Conservation (phyloP, 2,329 filamentous ascomycete genomes). For the Teratosphaeriaceae sp. region DNA sequence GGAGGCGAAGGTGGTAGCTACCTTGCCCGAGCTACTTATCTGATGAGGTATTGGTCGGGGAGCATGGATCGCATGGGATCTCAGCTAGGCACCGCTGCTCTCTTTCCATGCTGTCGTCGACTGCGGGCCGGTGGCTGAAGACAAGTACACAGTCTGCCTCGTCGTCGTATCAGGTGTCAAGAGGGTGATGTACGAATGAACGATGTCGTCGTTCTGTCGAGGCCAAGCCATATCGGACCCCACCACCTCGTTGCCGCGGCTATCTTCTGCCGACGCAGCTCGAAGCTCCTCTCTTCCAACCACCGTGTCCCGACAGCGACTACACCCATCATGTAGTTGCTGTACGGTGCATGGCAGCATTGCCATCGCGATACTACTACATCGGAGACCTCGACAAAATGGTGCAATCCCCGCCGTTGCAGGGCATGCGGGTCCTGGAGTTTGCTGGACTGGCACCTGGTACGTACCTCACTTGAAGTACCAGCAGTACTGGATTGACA, state of each 20-base stretch:
- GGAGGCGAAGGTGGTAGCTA: too few species aligned
- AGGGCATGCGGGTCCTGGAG: constrained; percentile 57
- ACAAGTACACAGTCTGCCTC: too few species aligned
- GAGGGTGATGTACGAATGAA: too few species aligned
- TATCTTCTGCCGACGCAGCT: constrained; percentile 1
- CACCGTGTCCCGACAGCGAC: neutral
- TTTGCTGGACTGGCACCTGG: constrained; percentile 57
- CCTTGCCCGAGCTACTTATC: too few species aligned
- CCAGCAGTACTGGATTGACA: constrained; percentile 4
- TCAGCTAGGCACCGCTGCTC: too few species aligned
- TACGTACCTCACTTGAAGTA: constrained; percentile 20
- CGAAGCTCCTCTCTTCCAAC: constrained; percentile 2
- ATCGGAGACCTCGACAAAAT: constrained; percentile 12
- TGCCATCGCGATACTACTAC: constrained; percentile 8
- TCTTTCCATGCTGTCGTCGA: too few species aligned
- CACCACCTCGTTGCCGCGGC: constrained; percentile 6
- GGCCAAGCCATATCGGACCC: too few species aligned
- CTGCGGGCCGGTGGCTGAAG: too few species aligned
- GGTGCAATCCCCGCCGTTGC: constrained; percentile 42
- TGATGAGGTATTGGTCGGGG: too few species aligned
- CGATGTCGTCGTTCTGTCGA: too few species aligned
- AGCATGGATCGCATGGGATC: too few species aligned
- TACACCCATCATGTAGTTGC: constrained; percentile 6
- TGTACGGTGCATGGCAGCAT: constrained; percentile 5
- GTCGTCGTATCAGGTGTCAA: too few species aligned